Evolutionary conservation across 78 protist genomes (phyloP).

Genomic region (Neovahlkampfia damariscottae): DNA sequence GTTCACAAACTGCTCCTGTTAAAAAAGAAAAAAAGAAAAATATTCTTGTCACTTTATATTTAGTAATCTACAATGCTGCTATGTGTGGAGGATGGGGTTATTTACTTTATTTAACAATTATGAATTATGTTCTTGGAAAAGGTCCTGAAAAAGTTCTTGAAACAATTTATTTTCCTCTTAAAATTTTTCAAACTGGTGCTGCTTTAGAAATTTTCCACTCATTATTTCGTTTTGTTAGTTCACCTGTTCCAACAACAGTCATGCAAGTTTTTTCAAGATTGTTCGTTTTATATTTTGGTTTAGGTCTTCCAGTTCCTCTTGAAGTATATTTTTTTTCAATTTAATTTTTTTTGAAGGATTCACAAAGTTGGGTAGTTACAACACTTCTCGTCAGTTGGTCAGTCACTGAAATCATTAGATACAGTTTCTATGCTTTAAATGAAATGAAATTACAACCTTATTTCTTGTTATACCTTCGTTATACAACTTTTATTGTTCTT

Average conservation of each 20-base stretch:
- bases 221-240: slow-evolving; percentile 39
- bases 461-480: slow-evolving; percentile 44
- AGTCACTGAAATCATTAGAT: slow-evolving; percentile 48
- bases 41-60: not conserved
- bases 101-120: slow-evolving; percentile 13
- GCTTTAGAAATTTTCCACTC: slow-evolving; percentile 49
- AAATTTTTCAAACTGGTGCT: slow-evolving; percentile 43
- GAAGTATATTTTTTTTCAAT: not conserved
- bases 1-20: too few relatives aligned
- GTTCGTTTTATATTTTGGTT: slow-evolving; percentile 29
- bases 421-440: slow-evolving; percentile 46
- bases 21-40: not conserved
- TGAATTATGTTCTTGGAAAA: not conserved
- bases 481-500: slow-evolving; percentile 37
- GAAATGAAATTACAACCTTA: slow-evolving; percentile 25
- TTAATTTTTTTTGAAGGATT: not conserved
- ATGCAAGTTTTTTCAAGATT: slow-evolving; percentile 53
- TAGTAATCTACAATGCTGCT: not conserved
- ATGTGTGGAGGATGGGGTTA: slow-evolving; percentile 8
- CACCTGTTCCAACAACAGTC: slow-evolving; percentile 39
- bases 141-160: slow-evolving; percentile 19
- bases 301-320: slow-evolving; percentile 13
- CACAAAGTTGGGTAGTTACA: slow-evolving; percentile 3
- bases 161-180: slow-evolving; percentile 6
- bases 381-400: slow-evolving; percentile 38